These are phyloP conservation scores for Ganoderma boninense DNA, from an alignment of 1,284 basidiomycete genomes.

Conservation along the genomic window DNA sequence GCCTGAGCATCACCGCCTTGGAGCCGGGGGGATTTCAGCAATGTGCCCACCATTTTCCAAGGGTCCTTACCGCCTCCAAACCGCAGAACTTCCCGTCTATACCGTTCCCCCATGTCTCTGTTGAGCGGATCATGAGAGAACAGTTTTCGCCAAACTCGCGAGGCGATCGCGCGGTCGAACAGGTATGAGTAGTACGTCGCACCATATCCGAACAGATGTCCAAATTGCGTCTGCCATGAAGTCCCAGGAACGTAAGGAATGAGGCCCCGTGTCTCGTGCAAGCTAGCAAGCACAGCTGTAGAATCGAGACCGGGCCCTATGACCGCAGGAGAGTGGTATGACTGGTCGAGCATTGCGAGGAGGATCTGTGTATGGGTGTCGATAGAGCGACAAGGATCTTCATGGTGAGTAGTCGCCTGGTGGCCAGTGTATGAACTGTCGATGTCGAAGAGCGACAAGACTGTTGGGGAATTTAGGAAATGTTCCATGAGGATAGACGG, in stretches of 20 bases:
- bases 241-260: constrained; percentile 86
- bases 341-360: constrained; percentile 90
- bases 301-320: constrained; percentile 71
- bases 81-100: constrained; percentile 79
- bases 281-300: constrained; percentile 67
- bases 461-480: constrained; percentile 86
- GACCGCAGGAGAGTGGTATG: constrained; percentile 84
- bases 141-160: constrained; percentile 86
- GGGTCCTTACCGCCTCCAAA: constrained; percentile 94
- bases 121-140: constrained; percentile 75
- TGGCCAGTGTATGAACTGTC: constrained; percentile 52
- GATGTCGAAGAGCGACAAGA: constrained; percentile 81
- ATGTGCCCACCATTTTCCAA: constrained; percentile 94
- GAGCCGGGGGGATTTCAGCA: too few relatives aligned
- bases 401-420: constrained; percentile 66
- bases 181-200: constrained; percentile 98
- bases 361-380: constrained; percentile 95
- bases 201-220: constrained; percentile 95
- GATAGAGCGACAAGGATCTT: constrained; percentile 75
- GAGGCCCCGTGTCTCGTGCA: constrained; percentile 78
- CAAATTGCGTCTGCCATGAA: constrained; percentile 95
- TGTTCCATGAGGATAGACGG: constrained; percentile 99
- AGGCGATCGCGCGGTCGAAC: constrained; percentile 95
- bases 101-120: constrained; percentile 77
- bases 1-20: too few relatives aligned